Evolutionary conservation across 805 yeast genomes (phyloP).

Genomic region (Hanseniaspora guilliermondii): DNA sequence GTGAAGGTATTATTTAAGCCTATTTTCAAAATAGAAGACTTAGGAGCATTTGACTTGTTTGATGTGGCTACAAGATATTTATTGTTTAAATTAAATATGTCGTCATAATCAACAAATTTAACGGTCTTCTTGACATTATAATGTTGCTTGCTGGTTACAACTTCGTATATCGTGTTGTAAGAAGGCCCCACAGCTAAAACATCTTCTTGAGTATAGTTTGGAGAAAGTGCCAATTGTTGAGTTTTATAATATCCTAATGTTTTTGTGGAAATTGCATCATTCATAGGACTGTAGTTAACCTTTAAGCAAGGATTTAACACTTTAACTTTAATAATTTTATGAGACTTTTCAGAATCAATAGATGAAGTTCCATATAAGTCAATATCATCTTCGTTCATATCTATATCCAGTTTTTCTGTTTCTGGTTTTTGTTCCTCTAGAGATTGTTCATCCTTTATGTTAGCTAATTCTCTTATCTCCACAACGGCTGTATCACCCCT

Average conservation of each 20-base stretch:
- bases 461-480: slow-evolving; percentile 2
- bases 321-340: slow-evolving; percentile 1
- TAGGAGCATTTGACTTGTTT: background rate
- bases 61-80: slow-evolving; percentile 59
- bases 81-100: slow-evolving; percentile 61
- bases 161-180: slow-evolving; percentile 42
- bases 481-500: slow-evolving; percentile 13
- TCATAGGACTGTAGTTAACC: slow-evolving; percentile 59
- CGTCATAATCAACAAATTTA: slow-evolving; percentile 57
- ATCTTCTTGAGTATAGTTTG: slow-evolving; percentile 53
- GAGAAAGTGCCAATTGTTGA: slow-evolving; percentile 53
- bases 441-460: background rate
- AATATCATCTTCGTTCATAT: slow-evolving; percentile 25
- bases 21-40: slow-evolving; percentile 34
- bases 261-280: slow-evolving; percentile 54
- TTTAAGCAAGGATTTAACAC: slow-evolving; percentile 23
- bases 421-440: slow-evolving; percentile 21
- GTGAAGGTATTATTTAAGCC: slow-evolving; percentile 56
- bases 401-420: slow-evolving; percentile 23
- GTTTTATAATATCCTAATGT: slow-evolving; percentile 39
- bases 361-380: slow-evolving; percentile 21
- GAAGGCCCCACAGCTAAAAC: slow-evolving; percentile 62
- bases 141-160: slow-evolving; percentile 49
- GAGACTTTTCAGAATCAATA: slow-evolving; percentile 13
- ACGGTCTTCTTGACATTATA: slow-evolving; percentile 58